Conservation (phyloP, 202 grass and related monocot species). For the Dendrocalamus latiflorus region DNA sequence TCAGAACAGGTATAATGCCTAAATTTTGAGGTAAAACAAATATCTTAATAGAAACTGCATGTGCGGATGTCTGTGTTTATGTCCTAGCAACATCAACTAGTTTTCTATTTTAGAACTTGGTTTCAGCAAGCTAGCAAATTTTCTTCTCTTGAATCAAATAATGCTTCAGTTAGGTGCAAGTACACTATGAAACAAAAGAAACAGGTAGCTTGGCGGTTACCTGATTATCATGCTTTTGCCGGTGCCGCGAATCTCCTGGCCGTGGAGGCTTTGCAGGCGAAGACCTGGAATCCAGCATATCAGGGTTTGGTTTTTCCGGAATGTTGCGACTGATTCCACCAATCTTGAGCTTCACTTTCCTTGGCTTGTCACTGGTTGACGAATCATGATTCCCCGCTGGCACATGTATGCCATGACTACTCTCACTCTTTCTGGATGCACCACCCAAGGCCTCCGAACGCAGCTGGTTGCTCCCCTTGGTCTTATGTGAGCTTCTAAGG, state of each 20-base stretch:
- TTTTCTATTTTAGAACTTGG: neutral
- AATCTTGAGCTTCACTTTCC: constrained; percentile 91
- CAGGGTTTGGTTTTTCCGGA: constrained; percentile 42
- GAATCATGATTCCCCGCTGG: neutral
- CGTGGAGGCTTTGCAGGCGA: constrained; percentile 17
- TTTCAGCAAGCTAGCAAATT: neutral
- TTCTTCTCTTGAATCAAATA: neutral
- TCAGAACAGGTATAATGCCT: neutral
- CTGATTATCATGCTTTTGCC: constrained; percentile 26
- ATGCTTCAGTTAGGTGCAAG: neutral
- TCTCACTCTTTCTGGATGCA: constrained; percentile 21
- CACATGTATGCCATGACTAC: neutral
- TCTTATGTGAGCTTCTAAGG: constrained; percentile 26
- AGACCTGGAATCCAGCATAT: constrained; percentile 17
- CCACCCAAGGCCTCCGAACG: constrained; percentile 15
- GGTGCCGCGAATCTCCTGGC: constrained; percentile 22
- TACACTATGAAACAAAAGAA: neutral
- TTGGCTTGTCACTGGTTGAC: constrained; percentile 43
- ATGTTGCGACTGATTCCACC: constrained; percentile 58
- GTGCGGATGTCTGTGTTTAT: neutral
- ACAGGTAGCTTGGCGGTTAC: neutral
- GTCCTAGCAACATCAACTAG: neutral
- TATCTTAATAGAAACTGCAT: constrained; percentile 16
- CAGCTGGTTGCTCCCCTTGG: constrained; percentile 39
- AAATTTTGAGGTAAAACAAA: neutral